A percentile compares a stretch with the other conserved stretches of the same genome.
Conservation (phyloP, 495 filamentous ascomycete genomes). For the Trichoderma orchidacearum region DNA sequence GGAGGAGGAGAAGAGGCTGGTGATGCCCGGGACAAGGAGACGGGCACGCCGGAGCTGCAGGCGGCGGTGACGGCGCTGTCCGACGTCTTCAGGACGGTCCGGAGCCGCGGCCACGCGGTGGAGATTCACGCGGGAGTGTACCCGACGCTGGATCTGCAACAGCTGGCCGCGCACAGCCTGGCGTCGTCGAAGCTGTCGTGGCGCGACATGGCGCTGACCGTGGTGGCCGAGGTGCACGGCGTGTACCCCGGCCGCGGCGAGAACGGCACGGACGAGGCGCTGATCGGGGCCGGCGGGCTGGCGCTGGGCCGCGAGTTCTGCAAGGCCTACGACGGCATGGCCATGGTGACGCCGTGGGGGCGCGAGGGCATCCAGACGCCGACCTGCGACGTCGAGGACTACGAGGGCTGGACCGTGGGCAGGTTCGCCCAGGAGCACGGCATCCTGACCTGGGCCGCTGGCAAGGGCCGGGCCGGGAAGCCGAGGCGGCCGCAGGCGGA, state of each 20-base stretch:
- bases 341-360: constrained; percentile 52
- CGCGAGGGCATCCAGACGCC: constrained; percentile 11
- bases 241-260: constrained; percentile 48
- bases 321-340: constrained; percentile 55
- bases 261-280: constrained; percentile 42
- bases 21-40: background rate
- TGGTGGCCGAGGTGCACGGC: constrained; percentile 59
- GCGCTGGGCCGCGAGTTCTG: constrained; percentile 70
- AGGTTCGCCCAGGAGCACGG: constrained; percentile 56
- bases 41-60: background rate
- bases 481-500: constrained; percentile 30
- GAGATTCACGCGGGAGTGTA: constrained; percentile 25
- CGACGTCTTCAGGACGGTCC: constrained; percentile 8
- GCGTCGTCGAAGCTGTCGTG: constrained; percentile 22
- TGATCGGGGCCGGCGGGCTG: constrained; percentile 57
- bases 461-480: constrained; percentile 7
- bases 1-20: background rate
- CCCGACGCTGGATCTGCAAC: constrained; percentile 68
- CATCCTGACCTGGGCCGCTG: constrained; percentile 33
- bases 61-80: background rate
- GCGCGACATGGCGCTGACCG: constrained; percentile 49
- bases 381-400: constrained; percentile 20
- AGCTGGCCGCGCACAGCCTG: constrained; percentile 56
- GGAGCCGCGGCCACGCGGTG: constrained; percentile 8
- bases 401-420: constrained; percentile 46